Conservation (phyloP, 768 basidiomycete species). For the Russula dissimulans region DNA sequence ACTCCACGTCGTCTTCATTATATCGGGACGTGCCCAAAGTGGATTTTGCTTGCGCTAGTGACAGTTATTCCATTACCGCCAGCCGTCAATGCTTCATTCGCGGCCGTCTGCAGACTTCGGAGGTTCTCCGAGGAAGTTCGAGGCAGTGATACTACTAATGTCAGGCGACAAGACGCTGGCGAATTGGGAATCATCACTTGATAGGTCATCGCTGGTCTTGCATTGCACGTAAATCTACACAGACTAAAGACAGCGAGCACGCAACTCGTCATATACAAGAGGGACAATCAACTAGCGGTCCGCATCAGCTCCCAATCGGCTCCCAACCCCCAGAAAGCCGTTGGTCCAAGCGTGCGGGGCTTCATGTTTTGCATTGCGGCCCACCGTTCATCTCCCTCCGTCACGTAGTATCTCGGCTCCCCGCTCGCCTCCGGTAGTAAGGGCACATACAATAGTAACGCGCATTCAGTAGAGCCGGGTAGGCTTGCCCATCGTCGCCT, state of each 20-base stretch:
- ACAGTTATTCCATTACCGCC: no score
- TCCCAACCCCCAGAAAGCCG: slow-evolving; percentile 40
- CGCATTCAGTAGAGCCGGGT: slow-evolving; percentile 78
- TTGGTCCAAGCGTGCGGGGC: slow-evolving; percentile 6
- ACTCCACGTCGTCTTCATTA: no score
- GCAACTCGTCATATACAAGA: background rate
- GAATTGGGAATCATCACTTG: no score
- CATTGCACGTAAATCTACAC: background rate
- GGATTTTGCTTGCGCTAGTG: no score
- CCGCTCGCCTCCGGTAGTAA: slow-evolving; percentile 15
- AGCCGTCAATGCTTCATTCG: no score
- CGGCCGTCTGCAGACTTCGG: no score
- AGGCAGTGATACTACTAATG: no score
- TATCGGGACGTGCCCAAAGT: no score
- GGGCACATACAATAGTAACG: background rate
- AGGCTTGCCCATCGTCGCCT: slow-evolving; percentile 99
- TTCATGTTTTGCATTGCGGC: slow-evolving; percentile 71
- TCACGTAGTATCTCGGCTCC: slow-evolving; percentile 20
- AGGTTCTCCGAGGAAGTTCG: no score
- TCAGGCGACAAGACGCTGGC: no score
- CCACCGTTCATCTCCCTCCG: slow-evolving; percentile 23
- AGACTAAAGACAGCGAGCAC: background rate
- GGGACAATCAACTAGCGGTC: slow-evolving; percentile 22
- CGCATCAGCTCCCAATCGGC: slow-evolving; percentile 89
- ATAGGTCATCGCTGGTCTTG: no score